Base-by-base conservation (phyloP, 1,139 yeast genomes). In the Arxiozyma heterogenica region DNA sequence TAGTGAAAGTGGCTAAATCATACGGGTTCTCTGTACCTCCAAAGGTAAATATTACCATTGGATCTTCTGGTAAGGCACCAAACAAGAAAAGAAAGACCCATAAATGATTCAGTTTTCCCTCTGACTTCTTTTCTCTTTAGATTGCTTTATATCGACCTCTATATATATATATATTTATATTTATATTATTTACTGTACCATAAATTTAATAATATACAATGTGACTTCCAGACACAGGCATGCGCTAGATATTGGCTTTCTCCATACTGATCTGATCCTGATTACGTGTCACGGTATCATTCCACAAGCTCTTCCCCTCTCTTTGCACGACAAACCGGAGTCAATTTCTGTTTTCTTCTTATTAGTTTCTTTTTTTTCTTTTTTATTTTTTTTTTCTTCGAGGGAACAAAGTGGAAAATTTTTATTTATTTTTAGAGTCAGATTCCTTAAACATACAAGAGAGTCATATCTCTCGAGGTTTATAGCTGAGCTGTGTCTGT, bases 11-110 rank as follows among this genome's bases (percentile, higher is more conserved):
- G 41, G 98, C 97, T 57, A 87, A 86, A 71, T 85, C 95, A 17
- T 93, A 87, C 71, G 99, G 99, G 7, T 93, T 94, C 73, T 84
- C 86, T 51, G 85, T 88, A 23, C 98, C 98, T 48, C 99, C 99
- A 61, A 90, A 90, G 75, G 98, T 93, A 53, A 93, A 93, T 68
- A 91, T 93, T 58, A 85, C 96, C 41, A 89, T 93, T 62, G 98
- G 98, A 20, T 88, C 96, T 50, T 86, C 95, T 69, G 94, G 94
- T 21, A 83, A 83, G 68, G 76, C 85, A 11, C 65, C 66, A 47
- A 45, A 51, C 45, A 67, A 66, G 58, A 67, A 65, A 56, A 66
- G 69, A 54, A 66, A 49, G 27, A 22, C 42, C 12, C 45, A 46
- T 23, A 49, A 49, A 21, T 43, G 41, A 41, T 42, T 23, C 23